These are phyloP conservation scores for Infundibulicybe gibba DNA, from an alignment of 768 basidiomycete species.

Conservation along the genomic window DNA sequence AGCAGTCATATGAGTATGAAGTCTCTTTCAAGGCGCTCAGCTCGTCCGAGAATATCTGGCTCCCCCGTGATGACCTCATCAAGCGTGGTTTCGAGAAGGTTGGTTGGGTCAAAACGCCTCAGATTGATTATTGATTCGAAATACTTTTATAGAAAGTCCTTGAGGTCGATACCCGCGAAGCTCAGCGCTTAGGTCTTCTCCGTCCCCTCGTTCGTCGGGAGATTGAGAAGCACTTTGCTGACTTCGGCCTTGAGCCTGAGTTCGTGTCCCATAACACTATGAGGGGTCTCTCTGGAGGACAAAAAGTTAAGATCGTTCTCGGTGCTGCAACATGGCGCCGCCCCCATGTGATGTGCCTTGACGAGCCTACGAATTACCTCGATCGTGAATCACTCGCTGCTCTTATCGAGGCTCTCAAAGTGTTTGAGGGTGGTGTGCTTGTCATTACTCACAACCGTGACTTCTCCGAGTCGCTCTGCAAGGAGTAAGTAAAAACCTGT, in stretches of 20 bases:
- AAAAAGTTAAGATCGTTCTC: constrained; percentile 99
- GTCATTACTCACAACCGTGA: constrained; percentile 98
- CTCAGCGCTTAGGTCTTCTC: constrained; percentile 91
- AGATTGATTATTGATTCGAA: background rate
- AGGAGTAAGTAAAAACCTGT: constrained; percentile 46
- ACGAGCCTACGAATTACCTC: constrained; percentile 99
- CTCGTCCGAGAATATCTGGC: constrained; percentile 98
- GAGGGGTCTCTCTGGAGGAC: constrained; percentile 97
- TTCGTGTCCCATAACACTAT: constrained; percentile 99
- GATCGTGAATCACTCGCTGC: constrained; percentile 99
- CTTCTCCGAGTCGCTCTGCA: constrained; percentile 98
- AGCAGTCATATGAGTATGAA: constrained; percentile 99
- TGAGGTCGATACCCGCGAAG: constrained; percentile 96
- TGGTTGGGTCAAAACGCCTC: constrained; percentile 8
- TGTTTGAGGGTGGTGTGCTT: constrained; percentile 97
- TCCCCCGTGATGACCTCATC: constrained; percentile 94
- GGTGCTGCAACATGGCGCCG: constrained; percentile 99
- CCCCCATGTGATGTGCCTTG: constrained; percentile 95
- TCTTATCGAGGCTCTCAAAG: constrained; percentile 96
- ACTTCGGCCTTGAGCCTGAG: constrained; percentile 98
- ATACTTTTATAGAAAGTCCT: constrained; percentile 71
- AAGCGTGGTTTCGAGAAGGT: constrained; percentile 98
- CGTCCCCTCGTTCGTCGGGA: constrained; percentile 97
- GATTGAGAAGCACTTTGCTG: constrained; percentile 99
- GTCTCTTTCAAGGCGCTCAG: constrained; percentile 92